phyloP scores from a whole-genome alignment of 1,284 basidiomycete species.

The Ustilago bromivora region DNA sequence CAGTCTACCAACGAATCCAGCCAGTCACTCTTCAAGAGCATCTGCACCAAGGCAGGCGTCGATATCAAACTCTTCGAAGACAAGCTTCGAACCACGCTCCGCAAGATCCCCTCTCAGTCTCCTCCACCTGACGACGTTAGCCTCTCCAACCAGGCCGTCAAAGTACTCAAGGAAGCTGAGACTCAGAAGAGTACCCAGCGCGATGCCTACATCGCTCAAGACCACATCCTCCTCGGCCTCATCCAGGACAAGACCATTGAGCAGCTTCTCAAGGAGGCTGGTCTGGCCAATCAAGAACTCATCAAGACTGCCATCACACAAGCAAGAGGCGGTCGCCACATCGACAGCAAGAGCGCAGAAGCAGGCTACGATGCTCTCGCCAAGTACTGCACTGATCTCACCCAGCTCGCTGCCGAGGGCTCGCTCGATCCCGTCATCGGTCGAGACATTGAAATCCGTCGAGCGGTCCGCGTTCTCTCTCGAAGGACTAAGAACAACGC shows the following conservation, averaged over 20 bases:
- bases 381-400: conserved; percentile 71
- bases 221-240: conserved; percentile 82
- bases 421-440: conserved; percentile 76
- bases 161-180: conserved; percentile 64
- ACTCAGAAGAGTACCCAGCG: conserved; percentile 72
- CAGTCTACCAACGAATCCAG: conserved; percentile 66
- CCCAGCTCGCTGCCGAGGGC: conserved; percentile 74
- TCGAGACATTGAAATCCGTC: conserved; percentile 66
- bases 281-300: conserved; percentile 77
- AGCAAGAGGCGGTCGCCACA: conserved; percentile 81
- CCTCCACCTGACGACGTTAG: conserved; percentile 65
- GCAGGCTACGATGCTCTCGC: conserved; percentile 68
- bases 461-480: conserved; percentile 68
- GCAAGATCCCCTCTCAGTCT: conserved; percentile 66
- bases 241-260: conserved; percentile 79
- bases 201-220: conserved; percentile 92
- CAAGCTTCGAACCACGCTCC: conserved; percentile 56
- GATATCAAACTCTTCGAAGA: conserved; percentile 72
- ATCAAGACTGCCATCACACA: conserved; percentile 85
- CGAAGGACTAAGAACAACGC: conserved; percentile 88
- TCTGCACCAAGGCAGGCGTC: conserved; percentile 81
- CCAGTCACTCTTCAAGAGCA: conserved; percentile 78
- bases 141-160: conserved; percentile 55
- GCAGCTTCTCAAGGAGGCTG: conserved; percentile 79
- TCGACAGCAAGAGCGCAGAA: conserved; percentile 80